Percentiles rank a stretch among this genome's conserved stretches.
phyloP scores from a whole-genome alignment of 805 yeast genomes.

The Phaffomyces thermotolerans region DNA sequence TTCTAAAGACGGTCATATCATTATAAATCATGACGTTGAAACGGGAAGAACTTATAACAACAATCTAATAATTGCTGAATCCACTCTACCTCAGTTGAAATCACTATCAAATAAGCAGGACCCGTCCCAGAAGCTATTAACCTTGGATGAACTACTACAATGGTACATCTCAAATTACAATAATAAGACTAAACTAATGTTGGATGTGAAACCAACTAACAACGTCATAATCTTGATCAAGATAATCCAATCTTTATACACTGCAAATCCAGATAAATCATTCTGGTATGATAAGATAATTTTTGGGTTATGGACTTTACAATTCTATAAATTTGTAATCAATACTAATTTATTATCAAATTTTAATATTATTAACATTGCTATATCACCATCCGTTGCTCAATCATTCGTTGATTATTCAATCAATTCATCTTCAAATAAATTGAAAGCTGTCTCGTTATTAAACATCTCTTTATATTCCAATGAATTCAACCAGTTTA shows the following conservation, averaged over 20 bases:
- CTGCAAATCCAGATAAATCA: constrained; percentile 30
- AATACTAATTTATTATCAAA: constrained; percentile 30
- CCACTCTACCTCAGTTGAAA: constrained; percentile 30
- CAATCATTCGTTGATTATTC: constrained; percentile 24
- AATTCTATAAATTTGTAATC: constrained; percentile 37
- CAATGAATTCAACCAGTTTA: constrained; percentile 23
- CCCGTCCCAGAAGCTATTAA: constrained; percentile 32
- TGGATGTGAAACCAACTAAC: constrained; percentile 45
- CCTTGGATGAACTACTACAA: constrained; percentile 32
- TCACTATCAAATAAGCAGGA: constrained; percentile 28
- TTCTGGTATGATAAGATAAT: constrained; percentile 41
- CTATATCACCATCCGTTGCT: constrained; percentile 29
- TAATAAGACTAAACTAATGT: constrained; percentile 29
- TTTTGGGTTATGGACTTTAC: constrained; percentile 47
- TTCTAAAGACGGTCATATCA: constrained; percentile 44
- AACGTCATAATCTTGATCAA: constrained; percentile 35
- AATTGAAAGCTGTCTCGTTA: constrained; percentile 46
- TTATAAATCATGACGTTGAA: constrained; percentile 46
- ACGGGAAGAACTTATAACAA: constrained; percentile 43
- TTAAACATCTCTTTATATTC: constrained; percentile 40
- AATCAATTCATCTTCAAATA: neutral
- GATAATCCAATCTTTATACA: constrained; percentile 29
- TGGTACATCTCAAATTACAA: constrained; percentile 24
- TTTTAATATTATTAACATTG: constrained; percentile 29
- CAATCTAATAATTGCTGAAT: constrained; percentile 30